Evolutionary conservation across 768 basidiomycete species (phyloP), one percentile per base, ranked within the genome.

Genomic region (Pleurotus eryngii): DNA sequence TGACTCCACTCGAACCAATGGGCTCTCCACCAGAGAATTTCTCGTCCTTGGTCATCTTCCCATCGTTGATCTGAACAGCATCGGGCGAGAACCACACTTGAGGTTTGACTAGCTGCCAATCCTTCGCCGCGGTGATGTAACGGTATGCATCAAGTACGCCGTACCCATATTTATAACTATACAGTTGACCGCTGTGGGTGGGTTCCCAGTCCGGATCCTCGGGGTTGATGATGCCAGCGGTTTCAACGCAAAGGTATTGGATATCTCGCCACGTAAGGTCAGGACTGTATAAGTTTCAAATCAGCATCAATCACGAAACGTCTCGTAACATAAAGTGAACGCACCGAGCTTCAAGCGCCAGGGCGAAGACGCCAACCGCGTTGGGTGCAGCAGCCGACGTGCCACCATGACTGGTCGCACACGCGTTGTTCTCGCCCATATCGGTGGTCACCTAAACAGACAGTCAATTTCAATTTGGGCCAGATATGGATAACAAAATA

Each of bases 371-470:
- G 24, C 94, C 97, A 12, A 87, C 95, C 22, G 94, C 97, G 61
- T 98, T 92, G 5, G 97, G 97, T 5, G 97, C 97, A 4, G 97
- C 97, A 20, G 97, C 97, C 14, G 96, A 98, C 1, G 97, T 99
- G 14, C 97, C 97, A 20, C 97, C 97, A 65, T 99, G 97, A 0
- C 75, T 80, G 40, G 76, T 78, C 1, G 95, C 81, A 70, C 97
- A 99, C 49, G 82, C 76, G 61, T 89, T 83, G 68, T 89, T 81
- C 22, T 54, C 51, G 7, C 95, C 95, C 46, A 89, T 87, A 67
- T 98, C 97, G 12, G 95, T 98, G 4, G 97, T 99, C 46, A 92
- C 88, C 95, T 98, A 66, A 15, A 24, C 48, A 56, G 12, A 5
- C 24, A 5, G 4, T 26, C 24, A 49, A 55, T 18, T 59, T 22